Percentiles rank a stretch among this genome's conserved stretches.
These are phyloP conservation scores for Podila horticola DNA, from an alignment of 192 early-diverging fungal species.

Conservation along the genomic window DNA sequence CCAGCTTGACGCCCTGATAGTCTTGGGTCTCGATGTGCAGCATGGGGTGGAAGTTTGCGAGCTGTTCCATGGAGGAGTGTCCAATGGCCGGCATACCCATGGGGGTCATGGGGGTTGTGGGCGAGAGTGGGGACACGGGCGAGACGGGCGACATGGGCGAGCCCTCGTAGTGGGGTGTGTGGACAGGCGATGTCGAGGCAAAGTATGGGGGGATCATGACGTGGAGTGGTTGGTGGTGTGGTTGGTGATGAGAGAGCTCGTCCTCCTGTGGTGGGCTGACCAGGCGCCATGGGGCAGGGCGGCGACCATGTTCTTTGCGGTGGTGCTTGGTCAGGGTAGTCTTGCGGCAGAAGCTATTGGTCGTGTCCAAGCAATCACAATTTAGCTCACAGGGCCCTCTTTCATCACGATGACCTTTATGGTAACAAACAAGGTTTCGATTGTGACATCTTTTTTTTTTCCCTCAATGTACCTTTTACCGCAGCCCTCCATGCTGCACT, in stretches of 20 bases:
- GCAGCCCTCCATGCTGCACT: slow-evolving; percentile 58
- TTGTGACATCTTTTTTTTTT: too few relatives aligned
- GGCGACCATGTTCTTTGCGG: slow-evolving; percentile 46
- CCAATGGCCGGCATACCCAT: slow-evolving; percentile 16
- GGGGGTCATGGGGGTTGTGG: slow-evolving; percentile 38
- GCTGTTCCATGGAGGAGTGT: slow-evolving; percentile 17
- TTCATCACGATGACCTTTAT: not conserved
- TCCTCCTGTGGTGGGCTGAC: slow-evolving; percentile 6
- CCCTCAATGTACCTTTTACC: slow-evolving; percentile 48
- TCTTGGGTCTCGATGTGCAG: slow-evolving; percentile 14
- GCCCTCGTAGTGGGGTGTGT: slow-evolving; percentile 39
- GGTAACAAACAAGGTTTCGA: not conserved
- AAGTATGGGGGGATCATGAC: slow-evolving; percentile 37
- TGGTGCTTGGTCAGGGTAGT: slow-evolving; percentile 66
- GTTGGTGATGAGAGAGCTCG: not conserved
- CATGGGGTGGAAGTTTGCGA: slow-evolving; percentile 28
- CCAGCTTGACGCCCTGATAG: not conserved
- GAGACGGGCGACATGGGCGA: slow-evolving; percentile 31
- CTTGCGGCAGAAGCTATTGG: slow-evolving; percentile 60
- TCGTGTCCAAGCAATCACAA: not conserved
- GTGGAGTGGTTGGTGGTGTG: slow-evolving; percentile 17
- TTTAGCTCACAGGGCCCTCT: too few relatives aligned
- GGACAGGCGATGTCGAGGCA: slow-evolving; percentile 28
- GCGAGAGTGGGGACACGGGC: slow-evolving; percentile 32
- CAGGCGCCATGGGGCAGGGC: slow-evolving; percentile 33